Conservation (phyloP, 192 early-diverging fungal genomes). For the Chytriomyces hyalinus region DNA sequence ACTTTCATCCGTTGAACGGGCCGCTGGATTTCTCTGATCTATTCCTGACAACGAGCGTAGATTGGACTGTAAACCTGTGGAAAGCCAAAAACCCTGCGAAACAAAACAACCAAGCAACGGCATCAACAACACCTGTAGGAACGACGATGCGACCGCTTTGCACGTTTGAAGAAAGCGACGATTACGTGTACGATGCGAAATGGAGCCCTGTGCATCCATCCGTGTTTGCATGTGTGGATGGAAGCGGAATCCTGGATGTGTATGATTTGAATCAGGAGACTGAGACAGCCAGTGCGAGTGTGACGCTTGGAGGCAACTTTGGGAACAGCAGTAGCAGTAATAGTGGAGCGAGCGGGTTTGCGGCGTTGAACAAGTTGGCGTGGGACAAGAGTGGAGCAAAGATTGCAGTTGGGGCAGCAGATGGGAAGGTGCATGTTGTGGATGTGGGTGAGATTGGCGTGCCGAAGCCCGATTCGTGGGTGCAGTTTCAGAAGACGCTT, state of each 20-base stretch:
- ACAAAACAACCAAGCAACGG: background rate
- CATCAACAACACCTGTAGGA: background rate
- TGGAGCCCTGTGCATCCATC: conserved; percentile 98
- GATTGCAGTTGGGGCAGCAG: conserved; percentile 80
- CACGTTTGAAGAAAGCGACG: conserved; percentile 90
- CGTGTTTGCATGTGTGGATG: conserved; percentile 91
- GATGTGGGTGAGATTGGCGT: conserved; percentile 86
- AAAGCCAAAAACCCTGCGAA: conserved; percentile 54
- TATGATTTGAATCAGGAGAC: conserved; percentile 93
- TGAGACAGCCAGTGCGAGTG: conserved; percentile 60
- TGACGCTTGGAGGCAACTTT: conserved; percentile 14
- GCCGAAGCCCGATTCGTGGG: conserved; percentile 8
- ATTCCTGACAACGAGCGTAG: conserved; percentile 88
- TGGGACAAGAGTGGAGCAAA: conserved; percentile 91
- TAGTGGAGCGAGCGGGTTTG: conserved; percentile 66
- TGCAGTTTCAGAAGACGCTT: conserved; percentile 3
- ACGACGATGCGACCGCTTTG: conserved; percentile 70
- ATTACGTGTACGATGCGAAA: conserved; percentile 97
- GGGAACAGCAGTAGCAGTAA: conserved; percentile 80
- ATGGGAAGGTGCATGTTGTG: conserved; percentile 85
- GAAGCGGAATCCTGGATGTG: conserved; percentile 84
- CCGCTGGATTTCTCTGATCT: conserved; percentile 89
- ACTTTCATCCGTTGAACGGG: conserved; percentile 86
- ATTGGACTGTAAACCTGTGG: conserved; percentile 99
- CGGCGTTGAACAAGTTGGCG: conserved; percentile 89